These are phyloP conservation scores for Trichophaea hybrida DNA, from an alignment of 2,329 filamentous ascomycete genomes.

Conservation along the genomic window DNA sequence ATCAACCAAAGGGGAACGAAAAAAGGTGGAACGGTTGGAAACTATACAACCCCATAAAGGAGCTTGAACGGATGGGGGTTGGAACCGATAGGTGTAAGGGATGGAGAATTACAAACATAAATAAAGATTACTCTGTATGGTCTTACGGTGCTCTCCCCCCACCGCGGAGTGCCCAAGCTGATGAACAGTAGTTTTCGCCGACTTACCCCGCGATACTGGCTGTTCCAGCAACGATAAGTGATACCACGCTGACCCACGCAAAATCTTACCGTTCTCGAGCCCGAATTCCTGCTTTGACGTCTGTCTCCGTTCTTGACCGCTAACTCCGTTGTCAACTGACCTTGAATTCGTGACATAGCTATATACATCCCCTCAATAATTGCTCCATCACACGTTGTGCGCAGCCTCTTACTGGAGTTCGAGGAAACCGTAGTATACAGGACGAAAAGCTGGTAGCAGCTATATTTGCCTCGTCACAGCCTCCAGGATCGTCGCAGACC, in stretches of 20 bases:
- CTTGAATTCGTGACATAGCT: slow-evolving; percentile 32
- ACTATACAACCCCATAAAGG: slow-evolving; percentile 69
- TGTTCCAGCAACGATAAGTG: slow-evolving; percentile 82
- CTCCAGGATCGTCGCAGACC: slow-evolving; percentile 32
- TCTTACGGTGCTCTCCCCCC: not conserved
- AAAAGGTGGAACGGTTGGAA: slow-evolving; percentile 64
- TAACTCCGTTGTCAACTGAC: slow-evolving; percentile 2
- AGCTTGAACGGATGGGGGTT: slow-evolving; percentile 72
- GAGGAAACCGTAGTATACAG: slow-evolving; percentile 79
- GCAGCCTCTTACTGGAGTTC: slow-evolving; percentile 75
- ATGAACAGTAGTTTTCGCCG: slow-evolving; percentile 51
- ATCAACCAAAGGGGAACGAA: slow-evolving; percentile 60
- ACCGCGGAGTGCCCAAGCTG: not conserved
- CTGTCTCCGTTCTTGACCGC: slow-evolving; percentile 44
- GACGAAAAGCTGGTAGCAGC: slow-evolving; percentile 87
- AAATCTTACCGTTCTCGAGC: slow-evolving; percentile 75
- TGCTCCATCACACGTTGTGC: slow-evolving; percentile 93
- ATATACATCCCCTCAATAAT: slow-evolving; percentile 92
- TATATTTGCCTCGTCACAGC: slow-evolving; percentile 67
- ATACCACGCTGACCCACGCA: slow-evolving; percentile 90
- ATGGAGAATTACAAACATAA: slow-evolving; percentile 85
- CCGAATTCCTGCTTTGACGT: slow-evolving; percentile 78
- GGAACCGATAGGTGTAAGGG: slow-evolving; percentile 46
- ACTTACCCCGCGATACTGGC: slow-evolving; percentile 79
- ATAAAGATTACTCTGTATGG: slow-evolving; percentile 59